Percentiles rank a stretch among this genome's conserved stretches.
phyloP scores from a whole-genome alignment of 169 alveolate species.

The Theileria luwenshuni region DNA sequence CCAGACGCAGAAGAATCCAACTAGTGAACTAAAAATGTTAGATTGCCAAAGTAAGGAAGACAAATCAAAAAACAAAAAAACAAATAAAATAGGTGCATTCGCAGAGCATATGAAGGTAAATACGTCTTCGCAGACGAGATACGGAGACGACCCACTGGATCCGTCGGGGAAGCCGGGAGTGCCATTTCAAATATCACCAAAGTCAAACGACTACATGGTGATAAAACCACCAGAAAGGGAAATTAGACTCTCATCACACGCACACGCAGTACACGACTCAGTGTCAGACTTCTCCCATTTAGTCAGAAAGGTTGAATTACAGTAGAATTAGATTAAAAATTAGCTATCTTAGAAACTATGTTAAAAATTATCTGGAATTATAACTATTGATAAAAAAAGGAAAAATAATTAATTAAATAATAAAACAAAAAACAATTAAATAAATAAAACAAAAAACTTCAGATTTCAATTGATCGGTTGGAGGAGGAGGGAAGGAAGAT shows the following conservation, averaged over 20 bases:
- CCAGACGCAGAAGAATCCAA: slow-evolving; percentile 92
- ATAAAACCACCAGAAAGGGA: slow-evolving; percentile 65
- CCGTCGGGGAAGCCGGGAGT: neutral
- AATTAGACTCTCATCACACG: slow-evolving; percentile 78
- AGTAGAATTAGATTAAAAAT: too few relatives aligned
- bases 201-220: slow-evolving; percentile 4
- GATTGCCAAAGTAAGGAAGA: slow-evolving; percentile 69
- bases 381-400: too few relatives aligned
- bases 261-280: slow-evolving; percentile 81
- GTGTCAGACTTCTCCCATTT: slow-evolving; percentile 82
- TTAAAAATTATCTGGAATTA: too few relatives aligned
- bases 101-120: neutral
- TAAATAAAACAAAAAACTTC: neutral
- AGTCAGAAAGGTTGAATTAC: slow-evolving; percentile 68
- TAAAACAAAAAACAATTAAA: neutral
- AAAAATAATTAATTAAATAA: too few relatives aligned
- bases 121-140: neutral
- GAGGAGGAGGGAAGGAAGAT: slow-evolving; percentile 90
- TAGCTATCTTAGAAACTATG: too few relatives aligned
- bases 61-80: neutral
- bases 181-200: slow-evolving; percentile 17
- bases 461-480: slow-evolving; percentile 86
- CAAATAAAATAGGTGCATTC: slow-evolving; percentile 1
- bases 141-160: neutral
- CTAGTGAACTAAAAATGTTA: slow-evolving; percentile 78